phyloP scores from a whole-genome alignment of 495 filamentous ascomycete genomes.

The Xylaria sp. region DNA sequence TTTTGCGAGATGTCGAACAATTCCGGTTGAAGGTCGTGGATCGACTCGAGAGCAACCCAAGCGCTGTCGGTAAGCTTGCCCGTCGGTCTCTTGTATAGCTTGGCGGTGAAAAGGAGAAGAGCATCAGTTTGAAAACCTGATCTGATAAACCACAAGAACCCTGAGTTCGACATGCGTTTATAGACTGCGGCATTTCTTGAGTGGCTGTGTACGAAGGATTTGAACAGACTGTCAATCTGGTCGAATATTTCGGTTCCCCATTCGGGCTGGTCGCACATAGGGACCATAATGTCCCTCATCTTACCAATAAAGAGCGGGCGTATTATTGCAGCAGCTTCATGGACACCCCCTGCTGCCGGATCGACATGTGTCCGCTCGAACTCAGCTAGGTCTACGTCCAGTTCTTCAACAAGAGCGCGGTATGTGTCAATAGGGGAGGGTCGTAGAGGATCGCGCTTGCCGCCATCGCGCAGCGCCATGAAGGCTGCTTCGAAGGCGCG shows the following conservation, averaged over 20 bases:
- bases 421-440: constrained; percentile 47
- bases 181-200: constrained; percentile 49
- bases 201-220: constrained; percentile 43
- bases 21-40: constrained; percentile 49
- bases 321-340: constrained; percentile 57
- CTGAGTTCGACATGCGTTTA: constrained; percentile 38
- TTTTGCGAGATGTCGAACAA: constrained; percentile 51
- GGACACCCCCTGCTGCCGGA: constrained; percentile 59
- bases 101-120: constrained; percentile 55
- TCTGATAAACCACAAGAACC: constrained; percentile 55
- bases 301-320: constrained; percentile 49
- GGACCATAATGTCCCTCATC: constrained; percentile 46
- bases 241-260: constrained; percentile 39
- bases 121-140: constrained; percentile 54
- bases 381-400: constrained; percentile 48
- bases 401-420: constrained; percentile 51
- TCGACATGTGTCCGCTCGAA: constrained; percentile 64
- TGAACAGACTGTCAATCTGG: constrained; percentile 53
- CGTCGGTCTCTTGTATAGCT: constrained; percentile 53
- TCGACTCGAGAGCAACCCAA: constrained; percentile 49
- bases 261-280: constrained; percentile 47
- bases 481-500: constrained; percentile 47
- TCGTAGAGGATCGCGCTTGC: constrained; percentile 5
- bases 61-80: constrained; percentile 55
- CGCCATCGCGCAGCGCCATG: constrained; percentile 41